Conservation (phyloP, 1,284 basidiomycete genomes). For the Marasmius fiardii region DNA sequence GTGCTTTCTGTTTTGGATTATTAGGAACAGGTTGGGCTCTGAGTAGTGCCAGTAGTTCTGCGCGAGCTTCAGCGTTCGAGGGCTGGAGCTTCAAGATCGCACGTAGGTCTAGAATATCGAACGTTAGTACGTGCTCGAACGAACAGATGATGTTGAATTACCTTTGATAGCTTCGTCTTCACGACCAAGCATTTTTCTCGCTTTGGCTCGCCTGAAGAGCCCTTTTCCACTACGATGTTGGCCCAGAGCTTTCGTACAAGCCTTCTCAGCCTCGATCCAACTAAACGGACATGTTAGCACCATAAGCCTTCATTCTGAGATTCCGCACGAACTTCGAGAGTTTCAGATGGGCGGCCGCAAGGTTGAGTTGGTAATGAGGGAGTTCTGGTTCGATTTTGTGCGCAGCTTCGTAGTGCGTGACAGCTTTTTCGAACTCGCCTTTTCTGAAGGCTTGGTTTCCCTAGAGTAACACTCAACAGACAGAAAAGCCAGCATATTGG, state of each 20-base stretch:
- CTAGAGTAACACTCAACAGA: constrained; percentile 28
- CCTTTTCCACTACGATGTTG: constrained; percentile 67
- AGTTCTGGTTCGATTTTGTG: constrained; percentile 63
- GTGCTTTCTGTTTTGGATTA: background rate
- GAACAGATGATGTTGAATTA: constrained; percentile 16
- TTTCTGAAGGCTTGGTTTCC: constrained; percentile 63
- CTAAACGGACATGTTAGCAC: constrained; percentile 29
- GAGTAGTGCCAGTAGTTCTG: constrained; percentile 39
- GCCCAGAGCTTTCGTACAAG: constrained; percentile 55
- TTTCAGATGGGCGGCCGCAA: constrained; percentile 68
- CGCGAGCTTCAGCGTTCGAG: constrained; percentile 51
- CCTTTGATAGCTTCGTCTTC: constrained; percentile 62
- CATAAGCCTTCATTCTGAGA: background rate
- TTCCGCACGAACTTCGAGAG: constrained; percentile 21
- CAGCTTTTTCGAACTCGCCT: constrained; percentile 51
- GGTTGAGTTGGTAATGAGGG: constrained; percentile 68
- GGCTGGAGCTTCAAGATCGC: constrained; percentile 58
- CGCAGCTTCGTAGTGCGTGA: constrained; percentile 54
- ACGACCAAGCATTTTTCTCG: constrained; percentile 53
- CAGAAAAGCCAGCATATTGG: background rate
- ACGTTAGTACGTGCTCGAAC: background rate
- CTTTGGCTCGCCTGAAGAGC: constrained; percentile 61
- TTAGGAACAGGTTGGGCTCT: constrained; percentile 8
- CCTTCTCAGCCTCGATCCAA: constrained; percentile 66
- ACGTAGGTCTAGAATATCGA: constrained; percentile 45